Conservation (phyloP, 805 yeast species). For the Maudiozyma saulgeensis region DNA sequence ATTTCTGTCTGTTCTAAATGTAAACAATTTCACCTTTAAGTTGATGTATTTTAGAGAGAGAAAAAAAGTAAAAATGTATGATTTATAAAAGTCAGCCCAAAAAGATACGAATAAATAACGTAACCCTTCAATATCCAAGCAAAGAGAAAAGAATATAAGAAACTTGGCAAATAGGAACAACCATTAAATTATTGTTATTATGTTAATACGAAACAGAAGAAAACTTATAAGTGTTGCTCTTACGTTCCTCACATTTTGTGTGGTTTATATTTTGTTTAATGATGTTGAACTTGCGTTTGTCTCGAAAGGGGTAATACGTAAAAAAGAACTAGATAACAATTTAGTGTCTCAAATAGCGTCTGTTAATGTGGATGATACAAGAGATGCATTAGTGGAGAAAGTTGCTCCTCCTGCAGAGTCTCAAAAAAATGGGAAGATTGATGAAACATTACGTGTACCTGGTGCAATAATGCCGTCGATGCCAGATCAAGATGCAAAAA, state of each 20-base stretch:
- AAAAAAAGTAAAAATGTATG: neutral
- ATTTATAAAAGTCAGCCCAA: no score
- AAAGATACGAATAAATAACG: no score
- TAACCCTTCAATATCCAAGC: no score
- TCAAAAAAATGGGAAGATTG: neutral
- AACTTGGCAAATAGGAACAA: no score
- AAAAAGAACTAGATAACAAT: neutral
- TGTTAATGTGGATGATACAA: neutral
- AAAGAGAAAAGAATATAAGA: no score
- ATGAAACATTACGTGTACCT: conserved; percentile 2
- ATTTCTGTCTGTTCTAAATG: no score
- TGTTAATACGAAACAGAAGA: conserved; percentile 27
- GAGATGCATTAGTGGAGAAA: neutral
- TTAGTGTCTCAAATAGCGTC: neutral
- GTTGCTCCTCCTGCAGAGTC: no score
- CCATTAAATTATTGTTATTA: neutral
- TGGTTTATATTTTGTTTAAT: neutral
- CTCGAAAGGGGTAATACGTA: conserved; percentile 2
- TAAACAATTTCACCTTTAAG: no score
- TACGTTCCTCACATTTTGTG: conserved; percentile 1
- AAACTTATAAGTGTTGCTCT: conserved; percentile 6
- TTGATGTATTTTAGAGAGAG: no score
- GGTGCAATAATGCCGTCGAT: conserved; percentile 81
- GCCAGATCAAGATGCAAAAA: conserved; percentile 61
- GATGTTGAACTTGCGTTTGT: conserved; percentile 2